Conservation (phyloP, 2,329 filamentous ascomycete genomes). For the Alternaria sp. region DNA sequence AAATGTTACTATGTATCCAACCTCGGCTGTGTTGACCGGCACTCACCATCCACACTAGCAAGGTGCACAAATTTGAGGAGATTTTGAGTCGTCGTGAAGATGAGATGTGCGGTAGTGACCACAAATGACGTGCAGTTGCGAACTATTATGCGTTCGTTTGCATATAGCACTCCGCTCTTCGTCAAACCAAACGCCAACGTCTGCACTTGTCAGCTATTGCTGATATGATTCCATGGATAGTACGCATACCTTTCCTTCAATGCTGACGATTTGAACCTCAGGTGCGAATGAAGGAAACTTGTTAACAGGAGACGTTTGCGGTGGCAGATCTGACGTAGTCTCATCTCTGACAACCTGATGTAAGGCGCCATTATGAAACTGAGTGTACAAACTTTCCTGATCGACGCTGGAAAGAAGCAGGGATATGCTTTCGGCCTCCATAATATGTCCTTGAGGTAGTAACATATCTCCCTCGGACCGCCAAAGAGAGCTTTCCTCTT, state of each 20-base stretch:
- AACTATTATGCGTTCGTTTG: constrained; percentile 74
- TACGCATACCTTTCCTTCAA: constrained; percentile 39
- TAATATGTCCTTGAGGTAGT: constrained; percentile 32
- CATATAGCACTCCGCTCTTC: constrained; percentile 78
- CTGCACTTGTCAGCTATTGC: constrained; percentile 43
- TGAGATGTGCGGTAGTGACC: constrained; percentile 79
- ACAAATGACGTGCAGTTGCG: constrained; percentile 94
- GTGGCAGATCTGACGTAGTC: constrained; percentile 21
- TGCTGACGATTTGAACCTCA: constrained; percentile 33
- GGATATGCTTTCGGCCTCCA: constrained; percentile 35
- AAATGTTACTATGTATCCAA: constrained; percentile 9
- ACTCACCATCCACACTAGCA: constrained; percentile 67
- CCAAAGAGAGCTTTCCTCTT: constrained; percentile 44
- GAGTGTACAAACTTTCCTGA: constrained; percentile 31
- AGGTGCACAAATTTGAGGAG: constrained; percentile 94
- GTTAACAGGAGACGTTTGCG: constrained; percentile 28
- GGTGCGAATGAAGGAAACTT: constrained; percentile 41
- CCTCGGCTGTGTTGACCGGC: no score
- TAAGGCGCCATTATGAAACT: constrained; percentile 38
- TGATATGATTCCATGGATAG: constrained; percentile 10
- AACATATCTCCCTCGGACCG: constrained; percentile 32
- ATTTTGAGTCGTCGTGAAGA: constrained; percentile 92
- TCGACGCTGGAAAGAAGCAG: constrained; percentile 37
- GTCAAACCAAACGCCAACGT: constrained; percentile 71
- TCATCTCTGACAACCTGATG: constrained; percentile 27